A percentile compares a stretch with the other conserved stretches of the same genome.
Evolutionary conservation across 305 asterid genomes (phyloP).

Genomic region (Fraxinus greggii): DNA sequence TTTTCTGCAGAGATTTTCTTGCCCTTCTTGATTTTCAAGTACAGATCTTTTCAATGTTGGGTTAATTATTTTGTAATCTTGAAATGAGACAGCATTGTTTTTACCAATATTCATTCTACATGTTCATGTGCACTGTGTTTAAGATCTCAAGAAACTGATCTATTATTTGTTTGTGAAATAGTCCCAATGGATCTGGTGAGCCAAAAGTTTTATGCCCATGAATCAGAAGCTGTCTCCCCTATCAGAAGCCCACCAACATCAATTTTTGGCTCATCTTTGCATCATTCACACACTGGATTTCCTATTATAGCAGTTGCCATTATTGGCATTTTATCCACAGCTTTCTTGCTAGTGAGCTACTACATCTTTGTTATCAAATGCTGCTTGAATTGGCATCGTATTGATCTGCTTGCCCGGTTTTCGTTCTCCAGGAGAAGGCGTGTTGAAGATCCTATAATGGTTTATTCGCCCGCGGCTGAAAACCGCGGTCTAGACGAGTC

Average conservation of each 20-base stretch:
- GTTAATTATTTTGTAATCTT: constrained; percentile 13
- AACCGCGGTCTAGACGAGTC: constrained; percentile 67
- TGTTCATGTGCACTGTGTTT: background rate
- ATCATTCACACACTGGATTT: constrained; percentile 55
- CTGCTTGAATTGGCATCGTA: constrained; percentile 76
- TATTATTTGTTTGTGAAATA: constrained; percentile 7
- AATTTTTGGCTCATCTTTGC: constrained; percentile 28
- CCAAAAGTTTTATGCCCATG: constrained; percentile 23
- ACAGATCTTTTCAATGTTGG: constrained; percentile 25
- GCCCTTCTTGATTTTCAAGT: constrained; percentile 5
- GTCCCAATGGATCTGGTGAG: constrained; percentile 39
- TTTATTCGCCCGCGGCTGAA: constrained; percentile 37
- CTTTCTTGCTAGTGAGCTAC: constrained; percentile 68
- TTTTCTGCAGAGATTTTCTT: constrained; percentile 20
- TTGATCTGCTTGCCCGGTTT: constrained; percentile 59
- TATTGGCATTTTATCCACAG: constrained; percentile 74
- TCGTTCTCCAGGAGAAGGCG: constrained; percentile 49
- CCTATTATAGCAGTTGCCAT: constrained; percentile 80
- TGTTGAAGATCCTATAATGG: constrained; percentile 35
- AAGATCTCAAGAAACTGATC: constrained; percentile 10
- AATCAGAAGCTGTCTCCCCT: constrained; percentile 33
- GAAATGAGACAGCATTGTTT: constrained; percentile 25
- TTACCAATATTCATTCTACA: background rate
- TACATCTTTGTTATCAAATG: constrained; percentile 85
- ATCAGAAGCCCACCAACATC: constrained; percentile 38